phyloP scores from a whole-genome alignment of 1,284 basidiomycete genomes.

The Megacollybia platyphylla region DNA sequence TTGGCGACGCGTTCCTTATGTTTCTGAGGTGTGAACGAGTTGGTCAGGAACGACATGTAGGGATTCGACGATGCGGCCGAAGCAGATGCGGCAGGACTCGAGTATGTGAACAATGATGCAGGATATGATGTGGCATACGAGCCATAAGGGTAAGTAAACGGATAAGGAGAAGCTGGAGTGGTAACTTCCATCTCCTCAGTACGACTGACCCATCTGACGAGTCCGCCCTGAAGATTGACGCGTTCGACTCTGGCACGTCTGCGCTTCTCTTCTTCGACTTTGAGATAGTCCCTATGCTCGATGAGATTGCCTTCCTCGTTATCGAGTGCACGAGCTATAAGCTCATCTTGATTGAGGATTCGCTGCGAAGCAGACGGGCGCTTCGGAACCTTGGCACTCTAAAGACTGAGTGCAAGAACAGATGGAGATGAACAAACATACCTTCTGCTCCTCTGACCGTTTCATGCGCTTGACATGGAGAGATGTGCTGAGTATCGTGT shows the following conservation, averaged over 20 bases:
- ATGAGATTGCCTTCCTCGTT: slow-evolving; percentile 75
- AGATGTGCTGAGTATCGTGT: slow-evolving; percentile 55
- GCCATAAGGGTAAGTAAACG: neutral
- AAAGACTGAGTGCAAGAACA: neutral
- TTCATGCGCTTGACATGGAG: slow-evolving; percentile 48
- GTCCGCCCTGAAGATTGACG: slow-evolving; percentile 51
- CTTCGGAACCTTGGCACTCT: slow-evolving; percentile 31
- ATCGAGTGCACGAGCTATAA: slow-evolving; percentile 72
- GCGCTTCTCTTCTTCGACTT: slow-evolving; percentile 71
- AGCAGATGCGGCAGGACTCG: neutral
- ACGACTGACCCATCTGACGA: slow-evolving; percentile 64
- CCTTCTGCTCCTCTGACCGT: slow-evolving; percentile 51
- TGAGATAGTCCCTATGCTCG: slow-evolving; percentile 70
- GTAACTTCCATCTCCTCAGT: slow-evolving; percentile 35
- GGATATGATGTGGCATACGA: slow-evolving; percentile 1
- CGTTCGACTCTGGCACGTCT: slow-evolving; percentile 52
- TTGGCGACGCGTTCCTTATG: slow-evolving; percentile 35
- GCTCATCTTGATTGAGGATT: slow-evolving; percentile 61
- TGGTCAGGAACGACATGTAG: neutral
- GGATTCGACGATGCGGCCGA: neutral
- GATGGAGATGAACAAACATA: slow-evolving; percentile 10
- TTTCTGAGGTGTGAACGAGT: slow-evolving; percentile 8
- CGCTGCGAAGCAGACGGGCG: slow-evolving; percentile 14
- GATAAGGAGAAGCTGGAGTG: neutral
- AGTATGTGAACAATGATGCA: slow-evolving; percentile 4